Base-by-base conservation (phyloP, 148 eudicot species). In the Amaranthus palmeri region DNA sequence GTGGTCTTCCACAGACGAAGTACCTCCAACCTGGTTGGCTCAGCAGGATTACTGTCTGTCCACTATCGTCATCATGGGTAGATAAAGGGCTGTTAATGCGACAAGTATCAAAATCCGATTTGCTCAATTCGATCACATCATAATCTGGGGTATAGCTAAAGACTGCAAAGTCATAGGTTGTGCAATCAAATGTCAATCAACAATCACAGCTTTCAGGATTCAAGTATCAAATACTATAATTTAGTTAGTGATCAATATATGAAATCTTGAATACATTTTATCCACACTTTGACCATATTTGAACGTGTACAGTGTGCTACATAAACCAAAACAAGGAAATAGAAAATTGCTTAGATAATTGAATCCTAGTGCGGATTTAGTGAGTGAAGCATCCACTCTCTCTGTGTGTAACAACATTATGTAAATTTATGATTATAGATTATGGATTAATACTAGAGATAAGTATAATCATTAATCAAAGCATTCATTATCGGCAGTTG, bases 141-240 rank as follows among this genome's bases (percentile, higher is more conserved):
- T 76, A 70, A 45, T 55, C 70, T n/a, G 70, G 79, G 4, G 70
- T 70, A 70, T 76, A 76, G 43, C 3, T 54, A 74, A 76, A 76
- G 43, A 56, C 79, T 76, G 70, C 6, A 55, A 47, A 7, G 14
- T 13, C 60, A 70, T 54, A 46, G 62, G 15, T 46, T 46, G 7
- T 4, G 49, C 54, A 47, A 46, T 17, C 46, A 36, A 14, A 69
- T 11, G 15, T 10, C 41, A 67, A 5, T 8, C 6, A 66, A 6
- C 2, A 10, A 14, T 36, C n/a, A n/a, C 3, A 36, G 7, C 9
- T 7, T 18, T 49, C 6, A 48, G 17, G 17, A 40, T 4, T 4
- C 8, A 50, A 4, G 2, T 8, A 4, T 49, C n/a, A 7, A 50
- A 3, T 4, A 68, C 13, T 10, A 25, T 25, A 2, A 10, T 18